Conservation (phyloP, 305 asterid species). For the Fraxinus latifolia region DNA sequence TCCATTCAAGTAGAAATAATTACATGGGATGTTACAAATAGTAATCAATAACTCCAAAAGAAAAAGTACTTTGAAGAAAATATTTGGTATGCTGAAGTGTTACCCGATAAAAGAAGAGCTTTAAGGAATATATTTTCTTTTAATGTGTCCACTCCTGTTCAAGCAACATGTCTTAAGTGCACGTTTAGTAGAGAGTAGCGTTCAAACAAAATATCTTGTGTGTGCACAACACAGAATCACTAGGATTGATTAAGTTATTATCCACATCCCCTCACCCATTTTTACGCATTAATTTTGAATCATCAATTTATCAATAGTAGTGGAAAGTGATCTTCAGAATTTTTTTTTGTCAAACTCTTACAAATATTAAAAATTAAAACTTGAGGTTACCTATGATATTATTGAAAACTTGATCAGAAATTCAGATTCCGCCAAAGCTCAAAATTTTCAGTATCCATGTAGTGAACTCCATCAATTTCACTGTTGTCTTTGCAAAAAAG, state of each 20-base stretch:
- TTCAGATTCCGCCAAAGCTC: background rate
- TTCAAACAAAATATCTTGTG: background rate
- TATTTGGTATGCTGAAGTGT: background rate
- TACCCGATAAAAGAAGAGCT: background rate
- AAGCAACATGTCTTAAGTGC: background rate
- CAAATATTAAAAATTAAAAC: background rate
- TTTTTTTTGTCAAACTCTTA: background rate
- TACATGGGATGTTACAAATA: background rate
- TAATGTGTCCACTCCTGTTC: background rate
- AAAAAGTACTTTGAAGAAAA: background rate
- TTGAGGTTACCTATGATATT: background rate
- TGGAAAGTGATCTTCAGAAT: background rate
- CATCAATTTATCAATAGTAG: background rate
- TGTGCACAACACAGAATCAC: background rate
- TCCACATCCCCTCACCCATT: background rate
- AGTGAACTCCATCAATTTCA: background rate
- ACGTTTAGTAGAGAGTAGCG: background rate
- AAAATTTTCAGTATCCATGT: background rate
- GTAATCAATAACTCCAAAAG: background rate
- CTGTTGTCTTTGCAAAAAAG: background rate
- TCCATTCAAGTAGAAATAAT: background rate
- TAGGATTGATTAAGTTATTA: background rate
- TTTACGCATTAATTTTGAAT: background rate
- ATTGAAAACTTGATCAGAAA: background rate
- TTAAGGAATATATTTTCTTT: background rate